These are phyloP conservation scores for Lentinus brumalis DNA, from an alignment of 768 basidiomycete genomes.

Conservation along the genomic window DNA sequence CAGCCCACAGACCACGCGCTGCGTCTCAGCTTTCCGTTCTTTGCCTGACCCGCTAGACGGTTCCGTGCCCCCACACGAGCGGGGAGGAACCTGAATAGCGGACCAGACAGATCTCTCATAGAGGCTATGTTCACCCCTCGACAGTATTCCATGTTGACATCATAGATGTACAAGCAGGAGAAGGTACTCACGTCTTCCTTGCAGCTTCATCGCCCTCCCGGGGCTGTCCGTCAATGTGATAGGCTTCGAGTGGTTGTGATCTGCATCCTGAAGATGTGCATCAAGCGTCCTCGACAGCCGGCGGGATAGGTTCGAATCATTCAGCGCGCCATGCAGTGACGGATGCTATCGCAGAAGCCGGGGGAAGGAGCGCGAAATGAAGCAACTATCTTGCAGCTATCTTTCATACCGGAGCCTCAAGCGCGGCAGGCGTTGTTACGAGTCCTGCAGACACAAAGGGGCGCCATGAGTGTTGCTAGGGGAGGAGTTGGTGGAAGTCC, in stretches of 20 bases:
- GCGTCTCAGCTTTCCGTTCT: constrained; percentile 64
- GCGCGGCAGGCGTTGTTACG: background rate
- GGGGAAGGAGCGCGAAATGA: background rate
- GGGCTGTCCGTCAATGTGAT: background rate
- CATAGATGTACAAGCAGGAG: constrained; percentile 1
- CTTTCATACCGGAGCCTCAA: background rate
- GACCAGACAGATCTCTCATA: constrained; percentile 42
- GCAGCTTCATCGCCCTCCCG: background rate
- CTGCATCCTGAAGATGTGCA: background rate
- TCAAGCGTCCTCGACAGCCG: background rate
- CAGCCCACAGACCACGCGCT: background rate
- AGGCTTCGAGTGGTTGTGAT: background rate
- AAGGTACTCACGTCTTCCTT: background rate
- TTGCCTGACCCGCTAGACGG: constrained; percentile 42
- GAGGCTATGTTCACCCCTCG: constrained; percentile 28
- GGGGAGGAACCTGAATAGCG: constrained; percentile 39
- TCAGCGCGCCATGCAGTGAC: background rate
- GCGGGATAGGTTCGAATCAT: background rate
- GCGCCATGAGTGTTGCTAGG: constrained; percentile 5
- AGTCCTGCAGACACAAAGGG: background rate
- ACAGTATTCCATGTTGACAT: constrained; percentile 26
- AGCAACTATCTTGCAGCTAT: constrained; percentile 3
- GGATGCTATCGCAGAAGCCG: constrained; percentile 1
- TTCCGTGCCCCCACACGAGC: constrained; percentile 39
- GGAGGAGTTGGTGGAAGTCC: background rate